Evolutionary conservation across 176 grass and related monocot species (phyloP).

Genomic region (Rhynchospora breviuscula): DNA sequence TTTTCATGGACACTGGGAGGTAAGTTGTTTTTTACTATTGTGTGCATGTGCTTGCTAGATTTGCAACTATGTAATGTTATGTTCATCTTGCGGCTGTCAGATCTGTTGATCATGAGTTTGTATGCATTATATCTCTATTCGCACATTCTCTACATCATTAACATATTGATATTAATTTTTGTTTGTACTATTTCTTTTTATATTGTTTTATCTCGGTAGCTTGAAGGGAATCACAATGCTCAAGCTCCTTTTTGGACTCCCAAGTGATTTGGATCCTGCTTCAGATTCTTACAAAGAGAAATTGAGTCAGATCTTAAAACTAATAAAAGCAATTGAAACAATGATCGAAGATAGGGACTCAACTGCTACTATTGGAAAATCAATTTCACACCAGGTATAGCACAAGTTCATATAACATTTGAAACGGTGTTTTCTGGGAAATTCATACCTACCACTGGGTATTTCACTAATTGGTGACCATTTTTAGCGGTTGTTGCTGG

Average conservation of each 20-base stretch:
- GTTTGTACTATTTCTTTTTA: neutral
- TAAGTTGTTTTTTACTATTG: constrained; percentile 27
- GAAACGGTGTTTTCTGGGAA: neutral
- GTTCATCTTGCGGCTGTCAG: neutral
- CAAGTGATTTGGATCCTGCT: constrained; percentile 34
- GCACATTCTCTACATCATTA: neutral
- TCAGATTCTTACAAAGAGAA: constrained; percentile 41
- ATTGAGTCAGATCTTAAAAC: constrained; percentile 37
- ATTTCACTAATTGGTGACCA: neutral
- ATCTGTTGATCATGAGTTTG: neutral
- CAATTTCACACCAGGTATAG: constrained; percentile 48
- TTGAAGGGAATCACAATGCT: constrained; percentile 57
- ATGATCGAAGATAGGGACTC: constrained; percentile 39
- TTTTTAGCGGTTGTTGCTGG: neutral
- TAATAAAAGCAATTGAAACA: constrained; percentile 49
- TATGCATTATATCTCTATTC: neutral
- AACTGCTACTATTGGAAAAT: constrained; percentile 35
- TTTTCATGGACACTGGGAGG: constrained; percentile 50
- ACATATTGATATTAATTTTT: neutral
- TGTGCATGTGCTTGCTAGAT: neutral
- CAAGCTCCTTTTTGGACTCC: constrained; percentile 71
- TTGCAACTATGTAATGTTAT: neutral
- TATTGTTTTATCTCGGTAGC: constrained; percentile 31
- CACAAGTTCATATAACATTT: constrained; percentile 8
- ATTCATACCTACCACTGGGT: neutral